Conservation (phyloP, 2,329 filamentous ascomycete species). For the Lachnellula hyalina region DNA sequence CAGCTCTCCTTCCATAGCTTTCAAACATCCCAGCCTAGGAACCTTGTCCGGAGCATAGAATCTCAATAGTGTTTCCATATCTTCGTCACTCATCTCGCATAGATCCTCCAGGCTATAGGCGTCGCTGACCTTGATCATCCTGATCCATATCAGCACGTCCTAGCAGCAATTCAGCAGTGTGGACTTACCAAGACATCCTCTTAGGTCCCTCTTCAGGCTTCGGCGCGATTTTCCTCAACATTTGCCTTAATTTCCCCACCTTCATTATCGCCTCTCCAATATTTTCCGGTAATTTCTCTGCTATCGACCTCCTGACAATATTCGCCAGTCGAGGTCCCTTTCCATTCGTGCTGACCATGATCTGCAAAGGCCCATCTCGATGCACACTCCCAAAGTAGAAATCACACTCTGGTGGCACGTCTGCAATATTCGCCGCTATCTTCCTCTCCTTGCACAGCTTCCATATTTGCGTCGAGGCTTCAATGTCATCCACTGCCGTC, state of each 20-base stretch:
- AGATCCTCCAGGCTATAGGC: constrained; percentile 80
- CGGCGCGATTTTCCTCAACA: constrained; percentile 73
- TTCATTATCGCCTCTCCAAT: constrained; percentile 81
- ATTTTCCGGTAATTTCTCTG: constrained; percentile 66
- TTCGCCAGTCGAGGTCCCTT: constrained; percentile 90
- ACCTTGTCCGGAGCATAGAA: constrained; percentile 60
- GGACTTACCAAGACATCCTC: constrained; percentile 77
- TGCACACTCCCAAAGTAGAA: constrained; percentile 98
- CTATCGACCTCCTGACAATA: constrained; percentile 78
- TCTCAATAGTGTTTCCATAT: constrained; percentile 77
- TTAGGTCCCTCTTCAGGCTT: constrained; percentile 69
- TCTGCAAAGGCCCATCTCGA: constrained; percentile 88
- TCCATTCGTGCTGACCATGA: constrained; percentile 98
- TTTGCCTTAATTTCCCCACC: constrained; percentile 74
- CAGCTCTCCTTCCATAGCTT: constrained; percentile 42
- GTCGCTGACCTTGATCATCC: constrained; percentile 92
- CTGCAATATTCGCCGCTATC: constrained; percentile 91
- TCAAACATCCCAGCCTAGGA: constrained; percentile 49
- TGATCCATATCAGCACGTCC: constrained; percentile 36
- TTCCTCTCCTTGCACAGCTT: constrained; percentile 81
- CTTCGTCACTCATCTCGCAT: constrained; percentile 72
- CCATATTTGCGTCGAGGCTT: constrained; percentile 86
- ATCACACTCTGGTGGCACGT: constrained; percentile 94
- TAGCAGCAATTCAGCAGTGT: neutral
- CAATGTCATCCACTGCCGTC: constrained; percentile 87